Evolutionary conservation across 108 stramenopile genomes (phyloP).

Genomic region (Cyclotella choctawhatcheeana): DNA sequence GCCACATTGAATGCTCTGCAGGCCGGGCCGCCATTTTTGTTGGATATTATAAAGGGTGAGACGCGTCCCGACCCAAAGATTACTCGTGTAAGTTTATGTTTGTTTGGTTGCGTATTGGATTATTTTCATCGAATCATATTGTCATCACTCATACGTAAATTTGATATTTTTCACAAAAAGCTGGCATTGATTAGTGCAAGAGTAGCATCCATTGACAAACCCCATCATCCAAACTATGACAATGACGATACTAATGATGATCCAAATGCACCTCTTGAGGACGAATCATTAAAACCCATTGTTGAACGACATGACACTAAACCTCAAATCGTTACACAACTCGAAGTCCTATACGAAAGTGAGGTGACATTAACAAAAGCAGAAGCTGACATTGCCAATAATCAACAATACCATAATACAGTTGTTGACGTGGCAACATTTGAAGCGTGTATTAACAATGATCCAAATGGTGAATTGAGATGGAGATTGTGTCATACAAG

Average conservation of each 20-base stretch:
- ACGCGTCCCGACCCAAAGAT: constrained; percentile 1
- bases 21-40: background rate
- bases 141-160: too few species aligned
- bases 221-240: background rate
- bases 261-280: constrained; percentile 47
- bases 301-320: constrained; percentile 10
- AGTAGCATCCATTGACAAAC: constrained; percentile 37
- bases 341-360: constrained; percentile 56
- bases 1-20: constrained; percentile 1
- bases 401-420: constrained; percentile 8
- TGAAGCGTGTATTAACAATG: constrained; percentile 42
- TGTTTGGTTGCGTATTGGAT: background rate
- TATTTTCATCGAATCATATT: background rate
- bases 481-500: constrained; percentile 32
- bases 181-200: constrained; percentile 50
- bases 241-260: constrained; percentile 24
- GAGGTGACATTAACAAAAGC: constrained; percentile 9
- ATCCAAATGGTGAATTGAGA: constrained; percentile 43
- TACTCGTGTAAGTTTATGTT: constrained; percentile 18
- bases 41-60: background rate
- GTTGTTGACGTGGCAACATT: constrained; percentile 42
- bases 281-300: constrained; percentile 37
- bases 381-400: background rate
- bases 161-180: background rate
- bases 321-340: constrained; percentile 42